These are phyloP conservation scores for Aspergillus sergii DNA, from an alignment of 2,329 filamentous ascomycete species.

Conservation along the genomic window DNA sequence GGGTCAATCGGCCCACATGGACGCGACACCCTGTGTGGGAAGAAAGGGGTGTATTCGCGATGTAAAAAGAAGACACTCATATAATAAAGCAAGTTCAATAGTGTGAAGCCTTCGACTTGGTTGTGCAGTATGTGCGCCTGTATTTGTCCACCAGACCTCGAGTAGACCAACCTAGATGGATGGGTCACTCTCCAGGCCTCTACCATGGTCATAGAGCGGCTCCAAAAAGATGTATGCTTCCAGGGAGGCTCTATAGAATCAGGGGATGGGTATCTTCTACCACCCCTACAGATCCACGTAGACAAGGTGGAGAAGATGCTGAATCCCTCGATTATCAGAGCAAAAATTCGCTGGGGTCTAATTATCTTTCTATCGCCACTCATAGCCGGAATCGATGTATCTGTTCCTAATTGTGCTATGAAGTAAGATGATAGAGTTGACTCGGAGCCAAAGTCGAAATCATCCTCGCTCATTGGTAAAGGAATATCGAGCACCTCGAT, in stretches of 20 bases:
- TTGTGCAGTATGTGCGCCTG: background rate
- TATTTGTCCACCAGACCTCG: background rate
- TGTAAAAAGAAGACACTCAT: background rate
- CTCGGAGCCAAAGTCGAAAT: background rate
- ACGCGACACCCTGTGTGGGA: background rate
- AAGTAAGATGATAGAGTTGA: background rate
- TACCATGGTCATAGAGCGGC: background rate
- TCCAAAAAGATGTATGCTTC: background rate
- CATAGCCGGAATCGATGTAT: background rate
- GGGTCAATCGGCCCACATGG: slow-evolving; percentile 1
- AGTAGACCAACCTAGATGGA: background rate
- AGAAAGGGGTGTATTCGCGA: slow-evolving; percentile 1
- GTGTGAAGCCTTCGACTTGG: background rate
- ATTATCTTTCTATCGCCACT: background rate
- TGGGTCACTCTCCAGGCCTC: background rate
- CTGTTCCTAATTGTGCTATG: background rate
- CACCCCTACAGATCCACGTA: background rate
- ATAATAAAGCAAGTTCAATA: background rate
- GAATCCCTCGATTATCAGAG: background rate
- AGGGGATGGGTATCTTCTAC: background rate
- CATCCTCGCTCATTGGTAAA: background rate
- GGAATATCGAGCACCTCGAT: background rate
- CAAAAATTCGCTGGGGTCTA: background rate
- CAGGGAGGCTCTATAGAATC: background rate
- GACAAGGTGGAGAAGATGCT: background rate